These are phyloP conservation scores for Podaxis sp. DNA, from an alignment of 768 basidiomycete species.

Conservation along the genomic window DNA sequence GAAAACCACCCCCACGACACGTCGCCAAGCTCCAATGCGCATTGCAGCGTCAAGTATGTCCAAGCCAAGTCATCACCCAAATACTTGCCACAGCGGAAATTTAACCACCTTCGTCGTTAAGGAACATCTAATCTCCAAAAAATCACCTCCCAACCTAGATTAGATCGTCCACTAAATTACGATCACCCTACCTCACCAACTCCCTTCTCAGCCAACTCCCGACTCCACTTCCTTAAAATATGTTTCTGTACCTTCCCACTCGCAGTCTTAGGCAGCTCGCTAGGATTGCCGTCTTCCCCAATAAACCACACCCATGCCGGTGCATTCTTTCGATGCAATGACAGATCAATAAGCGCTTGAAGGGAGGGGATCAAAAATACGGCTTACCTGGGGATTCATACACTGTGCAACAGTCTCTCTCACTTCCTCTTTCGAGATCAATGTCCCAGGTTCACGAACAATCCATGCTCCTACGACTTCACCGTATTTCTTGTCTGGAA, in stretches of 20 bases:
- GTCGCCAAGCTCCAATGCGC: neutral
- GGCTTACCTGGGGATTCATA: conserved; percentile 78
- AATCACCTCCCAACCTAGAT: neutral
- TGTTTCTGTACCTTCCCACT: conserved; percentile 89
- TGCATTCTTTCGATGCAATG: conserved; percentile 48
- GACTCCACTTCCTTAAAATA: conserved; percentile 65
- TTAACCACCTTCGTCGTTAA: neutral
- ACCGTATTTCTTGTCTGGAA: conserved; percentile 64
- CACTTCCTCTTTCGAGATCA: conserved; percentile 47
- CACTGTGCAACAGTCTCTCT: conserved; percentile 44
- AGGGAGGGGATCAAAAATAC: conserved; percentile 1
- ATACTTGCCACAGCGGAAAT: neutral
- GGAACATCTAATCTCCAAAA: neutral
- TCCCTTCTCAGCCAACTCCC: conserved; percentile 40
- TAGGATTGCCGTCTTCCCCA: conserved; percentile 54
- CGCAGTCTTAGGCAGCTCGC: conserved; percentile 76
- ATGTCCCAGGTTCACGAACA: conserved; percentile 39
- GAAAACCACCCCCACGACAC: neutral
- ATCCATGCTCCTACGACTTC: conserved; percentile 85
- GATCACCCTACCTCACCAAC: conserved; percentile 31
- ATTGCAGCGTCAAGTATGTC: too few species aligned
- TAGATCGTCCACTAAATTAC: neutral
- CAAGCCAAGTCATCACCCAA: neutral
- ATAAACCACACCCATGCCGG: conserved; percentile 84
- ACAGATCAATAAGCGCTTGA: neutral